A percentile compares a stretch with the other conserved stretches of the same genome.
Conservation (phyloP, 345 rosid species). For the Corchorus olitorius region DNA sequence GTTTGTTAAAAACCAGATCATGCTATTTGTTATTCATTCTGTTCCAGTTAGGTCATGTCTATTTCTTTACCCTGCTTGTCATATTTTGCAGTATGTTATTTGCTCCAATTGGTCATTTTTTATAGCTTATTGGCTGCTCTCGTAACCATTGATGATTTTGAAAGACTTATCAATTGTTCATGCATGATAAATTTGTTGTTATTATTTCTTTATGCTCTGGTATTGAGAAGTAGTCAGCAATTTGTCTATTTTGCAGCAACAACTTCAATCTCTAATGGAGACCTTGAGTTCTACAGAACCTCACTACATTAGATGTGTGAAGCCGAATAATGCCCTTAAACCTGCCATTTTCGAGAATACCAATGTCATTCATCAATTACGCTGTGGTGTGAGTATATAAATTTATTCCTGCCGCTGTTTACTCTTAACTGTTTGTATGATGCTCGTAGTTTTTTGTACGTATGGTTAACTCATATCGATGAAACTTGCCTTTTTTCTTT, state of each 20-base stretch:
- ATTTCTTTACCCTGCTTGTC: background rate
- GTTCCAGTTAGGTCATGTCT: background rate
- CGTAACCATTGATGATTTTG: background rate
- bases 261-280: constrained; percentile 99
- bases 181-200: background rate
- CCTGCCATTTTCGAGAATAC: constrained; percentile 90
- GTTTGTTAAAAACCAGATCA: background rate
- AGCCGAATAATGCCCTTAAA: constrained; percentile 87
- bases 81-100: background rate
- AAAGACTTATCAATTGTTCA: background rate
- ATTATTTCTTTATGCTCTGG: constrained; percentile 7
- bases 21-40: constrained; percentile 2
- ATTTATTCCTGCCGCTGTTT: constrained; percentile 8
- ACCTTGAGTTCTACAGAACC: constrained; percentile 86
- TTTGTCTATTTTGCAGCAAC: constrained; percentile 62
- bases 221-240: background rate
- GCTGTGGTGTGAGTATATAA: constrained; percentile 89
- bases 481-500: constrained; percentile 3
- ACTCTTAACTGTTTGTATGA: constrained; percentile 1
- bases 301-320: constrained; percentile 98
- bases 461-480: background rate
- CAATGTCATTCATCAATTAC: constrained; percentile 91
- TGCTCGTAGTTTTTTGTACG: background rate
- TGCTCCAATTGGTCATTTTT: background rate
- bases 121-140: background rate